Conservation (phyloP, 768 basidiomycete species). For the Suillus subalutaceus region DNA sequence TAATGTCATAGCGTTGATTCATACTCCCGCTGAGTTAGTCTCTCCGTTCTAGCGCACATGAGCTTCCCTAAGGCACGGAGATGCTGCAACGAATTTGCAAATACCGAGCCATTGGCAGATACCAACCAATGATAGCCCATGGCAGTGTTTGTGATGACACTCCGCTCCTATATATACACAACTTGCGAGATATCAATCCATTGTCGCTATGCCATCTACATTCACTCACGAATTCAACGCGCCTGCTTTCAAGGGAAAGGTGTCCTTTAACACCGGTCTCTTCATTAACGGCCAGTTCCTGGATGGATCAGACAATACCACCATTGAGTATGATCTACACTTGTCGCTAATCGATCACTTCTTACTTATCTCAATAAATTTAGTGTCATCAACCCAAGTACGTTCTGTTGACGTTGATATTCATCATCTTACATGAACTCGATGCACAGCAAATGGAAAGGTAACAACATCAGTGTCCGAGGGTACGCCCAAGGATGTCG, state of each 20-base stretch:
- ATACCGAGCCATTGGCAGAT: too few species aligned
- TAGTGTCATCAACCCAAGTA: slow-evolving; percentile 63
- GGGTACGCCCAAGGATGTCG: slow-evolving; percentile 72
- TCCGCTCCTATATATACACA: slow-evolving; percentile 25
- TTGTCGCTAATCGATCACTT: background rate
- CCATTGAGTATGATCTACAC: slow-evolving; percentile 62
- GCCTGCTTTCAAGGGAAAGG: slow-evolving; percentile 56
- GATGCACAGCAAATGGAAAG: slow-evolving; percentile 60
- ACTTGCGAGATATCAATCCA: background rate
- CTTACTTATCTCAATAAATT: slow-evolving; percentile 2
- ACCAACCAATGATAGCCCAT: too few species aligned
- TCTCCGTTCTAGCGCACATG: too few species aligned
- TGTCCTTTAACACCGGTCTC: slow-evolving; percentile 61
- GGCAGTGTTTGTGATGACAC: background rate
- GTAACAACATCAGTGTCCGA: slow-evolving; percentile 57
- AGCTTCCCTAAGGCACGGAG: too few species aligned
- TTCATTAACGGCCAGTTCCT: slow-evolving; percentile 74
- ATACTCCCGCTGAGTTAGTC: too few species aligned
- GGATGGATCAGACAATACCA: slow-evolving; percentile 56
- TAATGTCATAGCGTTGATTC: too few species aligned
- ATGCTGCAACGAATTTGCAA: too few species aligned
- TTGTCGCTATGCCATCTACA: slow-evolving; percentile 40
- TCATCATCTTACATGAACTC: slow-evolving; percentile 18
- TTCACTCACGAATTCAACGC: slow-evolving; percentile 57
- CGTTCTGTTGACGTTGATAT: slow-evolving; percentile 16